Evolutionary conservation across 2,329 filamentous ascomycete species (phyloP).

Genomic region (Colletotrichum lindemuthianum): DNA sequence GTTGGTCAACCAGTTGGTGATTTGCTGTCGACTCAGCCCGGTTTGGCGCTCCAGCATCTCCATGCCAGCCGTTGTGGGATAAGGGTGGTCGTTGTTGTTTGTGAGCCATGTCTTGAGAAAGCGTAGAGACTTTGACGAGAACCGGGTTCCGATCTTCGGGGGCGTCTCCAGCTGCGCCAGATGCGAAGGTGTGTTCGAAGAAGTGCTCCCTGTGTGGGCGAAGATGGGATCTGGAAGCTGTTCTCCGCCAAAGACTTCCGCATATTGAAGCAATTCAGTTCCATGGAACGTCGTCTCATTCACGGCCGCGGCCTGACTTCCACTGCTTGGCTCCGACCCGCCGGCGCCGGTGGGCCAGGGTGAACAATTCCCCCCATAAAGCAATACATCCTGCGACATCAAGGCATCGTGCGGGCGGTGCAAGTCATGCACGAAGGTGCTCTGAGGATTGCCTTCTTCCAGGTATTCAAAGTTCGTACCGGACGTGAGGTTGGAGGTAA

Average conservation of each 20-base stretch:
- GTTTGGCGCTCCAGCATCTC: conserved; percentile 27
- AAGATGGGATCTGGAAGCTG: neutral
- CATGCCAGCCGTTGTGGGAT: conserved; percentile 26
- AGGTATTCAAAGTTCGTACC: neutral
- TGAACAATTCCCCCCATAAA: too few relatives aligned
- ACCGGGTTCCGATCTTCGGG: conserved; percentile 39
- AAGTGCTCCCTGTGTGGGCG: too few relatives aligned
- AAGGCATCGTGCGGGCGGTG: neutral
- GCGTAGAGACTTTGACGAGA: conserved; percentile 38
- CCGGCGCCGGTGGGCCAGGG: too few relatives aligned
- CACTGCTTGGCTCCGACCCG: too few relatives aligned
- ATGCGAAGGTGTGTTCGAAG: neutral
- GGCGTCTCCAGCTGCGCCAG: conserved; percentile 1
- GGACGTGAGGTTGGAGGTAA: conserved; percentile 6
- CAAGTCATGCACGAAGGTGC: neutral
- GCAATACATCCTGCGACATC: neutral
- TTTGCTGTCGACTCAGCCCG: conserved; percentile 28
- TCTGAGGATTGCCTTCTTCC: too few relatives aligned
- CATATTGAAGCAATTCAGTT: too few relatives aligned
- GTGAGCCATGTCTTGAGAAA: conserved; percentile 38
- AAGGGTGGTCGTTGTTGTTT: conserved; percentile 19
- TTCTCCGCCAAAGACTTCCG: neutral
- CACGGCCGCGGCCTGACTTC: too few relatives aligned
- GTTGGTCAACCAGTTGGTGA: conserved; percentile 33
- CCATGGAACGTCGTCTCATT: too few relatives aligned